phyloP scores from a whole-genome alignment of 192 early-diverging fungal genomes.

The Phycomyces blakesleeanus region DNA sequence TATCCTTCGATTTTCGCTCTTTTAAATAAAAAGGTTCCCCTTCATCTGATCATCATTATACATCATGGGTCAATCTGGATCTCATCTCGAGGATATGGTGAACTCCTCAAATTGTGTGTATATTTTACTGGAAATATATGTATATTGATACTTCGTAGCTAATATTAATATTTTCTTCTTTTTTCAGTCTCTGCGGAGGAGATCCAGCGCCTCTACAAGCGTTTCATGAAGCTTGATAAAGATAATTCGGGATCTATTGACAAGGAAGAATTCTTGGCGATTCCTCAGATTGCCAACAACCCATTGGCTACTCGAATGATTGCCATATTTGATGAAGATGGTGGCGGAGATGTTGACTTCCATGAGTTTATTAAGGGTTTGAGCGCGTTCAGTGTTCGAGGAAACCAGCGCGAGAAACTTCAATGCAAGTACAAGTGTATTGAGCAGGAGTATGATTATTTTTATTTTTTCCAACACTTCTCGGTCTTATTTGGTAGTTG shows the following conservation, averaged over 20 bases:
- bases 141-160: neutral
- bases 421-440: constrained; percentile 61
- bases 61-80: constrained; percentile 62
- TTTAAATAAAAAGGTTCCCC: neutral
- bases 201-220: constrained; percentile 97
- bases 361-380: constrained; percentile 96
- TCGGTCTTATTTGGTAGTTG: constrained; percentile 55
- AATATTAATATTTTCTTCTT: neutral
- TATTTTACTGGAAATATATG: neutral
- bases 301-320: constrained; percentile 93
- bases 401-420: constrained; percentile 93
- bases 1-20: too few species aligned
- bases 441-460: constrained; percentile 11
- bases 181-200: constrained; percentile 81
- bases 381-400: constrained; percentile 91
- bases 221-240: constrained; percentile 97
- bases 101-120: constrained; percentile 72
- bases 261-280: constrained; percentile 93
- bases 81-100: constrained; percentile 77
- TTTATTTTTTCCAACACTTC: neutral
- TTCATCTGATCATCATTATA: neutral
- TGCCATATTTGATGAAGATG: constrained; percentile 97
- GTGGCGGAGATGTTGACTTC: constrained; percentile 98
- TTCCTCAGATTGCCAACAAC: constrained; percentile 97
- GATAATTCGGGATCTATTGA: constrained; percentile 95